Evolutionary conservation across 176 grass and related monocot species (phyloP).

Genomic region (maize (Zea mays)): Zm-B73-REFERENCE-NAM-5.0 NC_050098.1:194129501-194130000

Average conservation of each 20-base stretch:
- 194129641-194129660: constrained; percentile 8
- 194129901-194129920: too few relatives aligned
- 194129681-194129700: neutral
- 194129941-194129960: too few relatives aligned
- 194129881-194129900: too few relatives aligned
- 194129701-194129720: neutral
- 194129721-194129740: neutral
- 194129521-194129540: constrained; percentile 29
- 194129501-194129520: constrained; percentile 3
- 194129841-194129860: too few relatives aligned
- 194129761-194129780: neutral
- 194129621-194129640: constrained; percentile 19
- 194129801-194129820: too few relatives aligned
- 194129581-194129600: constrained; percentile 13
- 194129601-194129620: constrained; percentile 37
- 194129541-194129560: too few relatives aligned
- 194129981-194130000: too few relatives aligned
- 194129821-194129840: too few relatives aligned
- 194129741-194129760: neutral
- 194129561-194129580: neutral
- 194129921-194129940: too few relatives aligned
- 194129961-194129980: too few relatives aligned
- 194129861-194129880: too few relatives aligned
- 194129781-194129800: neutral
- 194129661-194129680: constrained; percentile 17